A percentile compares a stretch with the other conserved stretches of the same genome.
These are phyloP conservation scores for Beta lomatogona DNA, from an alignment of 179 eudicot species.

Conservation along the genomic window DNA sequence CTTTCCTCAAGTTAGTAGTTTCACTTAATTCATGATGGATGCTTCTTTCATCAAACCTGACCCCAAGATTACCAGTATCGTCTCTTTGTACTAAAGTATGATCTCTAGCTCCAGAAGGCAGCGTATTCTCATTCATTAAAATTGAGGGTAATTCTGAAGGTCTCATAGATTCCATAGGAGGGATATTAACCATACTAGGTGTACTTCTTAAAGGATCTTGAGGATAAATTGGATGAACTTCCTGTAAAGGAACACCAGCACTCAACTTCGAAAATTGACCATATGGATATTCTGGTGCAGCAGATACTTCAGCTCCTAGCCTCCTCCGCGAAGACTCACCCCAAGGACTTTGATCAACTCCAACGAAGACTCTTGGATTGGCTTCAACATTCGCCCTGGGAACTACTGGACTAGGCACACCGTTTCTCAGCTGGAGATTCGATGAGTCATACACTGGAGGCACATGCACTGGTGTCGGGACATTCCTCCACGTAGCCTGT, in stretches of 20 bases:
- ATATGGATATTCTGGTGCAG: conserved; percentile 50
- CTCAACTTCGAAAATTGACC: conserved; percentile 40
- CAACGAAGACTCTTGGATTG: conserved; percentile 58
- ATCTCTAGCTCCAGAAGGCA: conserved; percentile 31
- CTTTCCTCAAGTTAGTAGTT: conserved; percentile 25
- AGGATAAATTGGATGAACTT: conserved; percentile 36
- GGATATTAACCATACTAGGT: conserved; percentile 31
- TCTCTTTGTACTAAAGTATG: conserved; percentile 32
- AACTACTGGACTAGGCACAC: conserved; percentile 45
- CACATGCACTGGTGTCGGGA: conserved; percentile 46
- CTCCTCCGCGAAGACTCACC: conserved; percentile 56
- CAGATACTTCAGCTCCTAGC: conserved; percentile 50
- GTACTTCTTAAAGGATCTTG: conserved; percentile 42
- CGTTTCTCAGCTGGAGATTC: conserved; percentile 53
- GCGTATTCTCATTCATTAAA: conserved; percentile 31
- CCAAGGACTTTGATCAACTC: conserved; percentile 67
- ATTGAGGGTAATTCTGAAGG: conserved; percentile 32
- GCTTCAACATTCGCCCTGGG: conserved; percentile 53
- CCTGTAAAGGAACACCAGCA: conserved; percentile 37
- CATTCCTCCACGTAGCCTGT: conserved; percentile 58
- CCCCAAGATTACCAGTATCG: conserved; percentile 33
- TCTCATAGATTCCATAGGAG: conserved; percentile 32
- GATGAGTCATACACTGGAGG: conserved; percentile 52
- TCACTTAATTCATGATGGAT: conserved; percentile 30
- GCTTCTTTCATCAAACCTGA: conserved; percentile 38